Conservation (phyloP, 805 yeast species). For the Sungouiozyma ichnusensis region DNA sequence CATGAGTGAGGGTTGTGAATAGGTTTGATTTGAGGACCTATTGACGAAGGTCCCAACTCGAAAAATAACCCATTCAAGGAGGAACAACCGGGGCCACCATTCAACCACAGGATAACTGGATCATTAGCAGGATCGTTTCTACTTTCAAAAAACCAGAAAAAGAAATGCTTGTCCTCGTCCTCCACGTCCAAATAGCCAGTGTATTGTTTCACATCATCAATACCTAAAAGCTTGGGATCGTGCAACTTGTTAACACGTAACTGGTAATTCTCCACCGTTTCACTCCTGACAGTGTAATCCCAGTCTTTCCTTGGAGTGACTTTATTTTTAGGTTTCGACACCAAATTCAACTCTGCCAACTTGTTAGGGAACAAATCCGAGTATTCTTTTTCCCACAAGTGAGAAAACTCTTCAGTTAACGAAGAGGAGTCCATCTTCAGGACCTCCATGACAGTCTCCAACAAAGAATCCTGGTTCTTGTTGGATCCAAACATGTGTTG, state of each 20-base stretch:
- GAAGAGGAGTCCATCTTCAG: conserved; percentile 29
- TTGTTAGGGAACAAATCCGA: conserved; percentile 49
- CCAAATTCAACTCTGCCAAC: conserved; percentile 38
- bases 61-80: conserved; percentile 96
- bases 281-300: conserved; percentile 27
- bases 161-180: conserved; percentile 80
- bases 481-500: conserved; percentile 5
- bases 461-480: conserved; percentile 14
- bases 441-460: conserved; percentile 41
- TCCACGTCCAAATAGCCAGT: conserved; percentile 78
- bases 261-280: conserved; percentile 33
- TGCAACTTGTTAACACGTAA: conserved; percentile 47
- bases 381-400: conserved; percentile 52
- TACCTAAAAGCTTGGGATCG: conserved; percentile 57
- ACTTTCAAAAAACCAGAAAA: conserved; percentile 77
- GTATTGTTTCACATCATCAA: conserved; percentile 73
- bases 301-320: conserved; percentile 14
- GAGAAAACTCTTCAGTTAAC: conserved; percentile 40
- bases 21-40: conserved; percentile 39
- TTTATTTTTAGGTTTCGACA: conserved; percentile 36
- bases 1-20: conserved; percentile 64
- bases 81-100: conserved; percentile 99
- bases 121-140: conserved; percentile 81
- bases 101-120: conserved; percentile 84
- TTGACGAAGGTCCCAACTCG: conserved; percentile 85